Evolutionary conservation across 2,329 filamentous ascomycete species (phyloP).

Genomic region (Trichoderma sp.): DNA sequence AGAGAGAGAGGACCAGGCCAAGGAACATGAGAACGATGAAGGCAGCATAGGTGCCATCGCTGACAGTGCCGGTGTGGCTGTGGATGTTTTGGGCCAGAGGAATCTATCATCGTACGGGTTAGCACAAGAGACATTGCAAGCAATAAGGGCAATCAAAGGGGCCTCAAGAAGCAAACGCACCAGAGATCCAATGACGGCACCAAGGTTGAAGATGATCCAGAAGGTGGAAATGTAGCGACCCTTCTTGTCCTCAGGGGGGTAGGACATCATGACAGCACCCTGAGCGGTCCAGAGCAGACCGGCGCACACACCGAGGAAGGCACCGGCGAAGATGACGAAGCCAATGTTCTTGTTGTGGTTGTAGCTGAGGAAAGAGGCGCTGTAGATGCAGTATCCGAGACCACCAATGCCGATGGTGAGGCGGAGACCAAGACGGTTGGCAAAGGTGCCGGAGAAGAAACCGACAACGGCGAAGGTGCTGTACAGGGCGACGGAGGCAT

Average conservation of each 20-base stretch:
- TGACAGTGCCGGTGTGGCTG: conserved; percentile 55
- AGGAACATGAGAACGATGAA: conserved; percentile 81
- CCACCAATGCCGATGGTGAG: conserved; percentile 71
- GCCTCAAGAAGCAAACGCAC: conserved; percentile 35
- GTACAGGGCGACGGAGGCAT: conserved; percentile 72
- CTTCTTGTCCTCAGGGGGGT: conserved; percentile 78
- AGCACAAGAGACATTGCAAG: not conserved
- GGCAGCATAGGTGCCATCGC: conserved; percentile 81
- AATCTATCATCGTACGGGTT: conserved; percentile 43
- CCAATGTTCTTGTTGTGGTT: conserved; percentile 67
- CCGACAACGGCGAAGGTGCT: conserved; percentile 69
- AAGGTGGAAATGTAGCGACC: conserved; percentile 88
- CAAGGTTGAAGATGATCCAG: conserved; percentile 94
- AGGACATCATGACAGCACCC: conserved; percentile 87
- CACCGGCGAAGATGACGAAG: conserved; percentile 76
- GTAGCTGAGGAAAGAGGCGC: conserved; percentile 70
- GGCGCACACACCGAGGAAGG: conserved; percentile 75
- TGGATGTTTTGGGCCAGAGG: conserved; percentile 71
- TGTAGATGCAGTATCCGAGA: conserved; percentile 75
- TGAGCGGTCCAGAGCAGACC: conserved; percentile 82
- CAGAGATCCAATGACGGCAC: conserved; percentile 80
- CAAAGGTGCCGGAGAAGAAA: conserved; percentile 74
- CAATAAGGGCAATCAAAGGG: not conserved
- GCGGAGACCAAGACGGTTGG: conserved; percentile 74
- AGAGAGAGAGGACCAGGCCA: conserved; percentile 70